phyloP scores from a whole-genome alignment of 2,329 filamentous ascomycete species.

The Stachybotrys elegans region DNA sequence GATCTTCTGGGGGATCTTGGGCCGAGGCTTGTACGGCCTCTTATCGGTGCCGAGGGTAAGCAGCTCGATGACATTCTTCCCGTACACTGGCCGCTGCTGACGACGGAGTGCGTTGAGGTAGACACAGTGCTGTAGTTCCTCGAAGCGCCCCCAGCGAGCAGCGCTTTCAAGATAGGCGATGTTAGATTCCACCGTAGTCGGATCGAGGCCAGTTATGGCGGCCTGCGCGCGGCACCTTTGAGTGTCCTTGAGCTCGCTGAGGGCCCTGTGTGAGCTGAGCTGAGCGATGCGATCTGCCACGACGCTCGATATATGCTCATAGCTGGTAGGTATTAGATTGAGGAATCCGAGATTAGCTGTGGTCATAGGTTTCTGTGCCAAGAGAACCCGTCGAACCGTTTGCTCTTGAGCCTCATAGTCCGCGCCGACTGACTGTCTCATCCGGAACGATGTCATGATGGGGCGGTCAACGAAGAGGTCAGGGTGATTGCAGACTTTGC shows the following conservation, averaged over 20 bases:
- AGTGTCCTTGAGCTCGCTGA: slow-evolving; percentile 67
- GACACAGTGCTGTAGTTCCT: slow-evolving; percentile 74
- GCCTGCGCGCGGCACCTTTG: slow-evolving; percentile 60
- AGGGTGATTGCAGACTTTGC: slow-evolving; percentile 97
- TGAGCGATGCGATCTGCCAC: slow-evolving; percentile 53
- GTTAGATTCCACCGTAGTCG: slow-evolving; percentile 63
- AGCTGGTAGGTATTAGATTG: slow-evolving; percentile 68
- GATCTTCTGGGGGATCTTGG: slow-evolving; percentile 55
- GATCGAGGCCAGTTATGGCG: slow-evolving; percentile 51
- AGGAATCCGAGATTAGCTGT: slow-evolving; percentile 70
- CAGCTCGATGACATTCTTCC: slow-evolving; percentile 69
- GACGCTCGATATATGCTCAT: slow-evolving; percentile 58
- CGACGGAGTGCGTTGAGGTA: slow-evolving; percentile 78
- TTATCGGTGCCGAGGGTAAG: slow-evolving; percentile 60
- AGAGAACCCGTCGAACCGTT: slow-evolving; percentile 60
- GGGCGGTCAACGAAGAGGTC: slow-evolving; percentile 94
- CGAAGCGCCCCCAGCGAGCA: slow-evolving; percentile 63
- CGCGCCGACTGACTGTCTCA: slow-evolving; percentile 71
- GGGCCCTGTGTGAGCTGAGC: slow-evolving; percentile 63
- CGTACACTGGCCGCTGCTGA: slow-evolving; percentile 76
- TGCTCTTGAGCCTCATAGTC: slow-evolving; percentile 70
- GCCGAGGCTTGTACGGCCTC: slow-evolving; percentile 54
- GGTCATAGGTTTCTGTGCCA: slow-evolving; percentile 57
- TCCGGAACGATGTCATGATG: slow-evolving; percentile 95
- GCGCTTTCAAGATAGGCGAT: slow-evolving; percentile 69